Conservation (phyloP, 495 filamentous ascomycete species). For the Trichoderma virens region DNA sequence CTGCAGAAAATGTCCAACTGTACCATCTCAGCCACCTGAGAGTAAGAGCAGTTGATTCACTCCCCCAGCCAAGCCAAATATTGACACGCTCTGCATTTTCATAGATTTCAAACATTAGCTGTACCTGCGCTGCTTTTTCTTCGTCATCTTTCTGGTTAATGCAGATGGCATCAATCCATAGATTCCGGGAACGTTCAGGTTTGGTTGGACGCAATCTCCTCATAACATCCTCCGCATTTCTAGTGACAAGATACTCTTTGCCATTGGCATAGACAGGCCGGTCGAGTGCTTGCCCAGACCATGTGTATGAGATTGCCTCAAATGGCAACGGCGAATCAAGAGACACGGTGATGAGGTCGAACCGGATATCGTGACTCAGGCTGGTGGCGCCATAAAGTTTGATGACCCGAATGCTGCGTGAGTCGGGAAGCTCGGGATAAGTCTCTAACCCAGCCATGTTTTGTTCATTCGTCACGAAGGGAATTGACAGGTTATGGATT, state of each 20-base stretch:
- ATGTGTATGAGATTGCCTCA: slow-evolving; percentile 1
- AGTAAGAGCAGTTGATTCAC: neutral
- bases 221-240: neutral
- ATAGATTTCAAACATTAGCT: slow-evolving; percentile 16
- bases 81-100: slow-evolving; percentile 13
- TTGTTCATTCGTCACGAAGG: neutral
- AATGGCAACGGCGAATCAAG: neutral
- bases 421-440: neutral
- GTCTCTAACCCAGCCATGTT: neutral
- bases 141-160: slow-evolving; percentile 15
- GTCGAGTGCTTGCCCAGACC: slow-evolving; percentile 2
- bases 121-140: slow-evolving; percentile 15
- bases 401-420: slow-evolving; percentile 1
- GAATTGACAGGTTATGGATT: neutral
- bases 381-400: neutral
- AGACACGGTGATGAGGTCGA: neutral
- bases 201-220: neutral
- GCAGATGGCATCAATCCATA: slow-evolving; percentile 15
- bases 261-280: neutral
- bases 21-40: neutral
- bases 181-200: neutral
- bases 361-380: neutral
- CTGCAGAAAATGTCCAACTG: neutral
- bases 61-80: slow-evolving; percentile 13
- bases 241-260: neutral